Evolutionary conservation across 805 yeast genomes (phyloP).

Genomic region (Hanseniaspora jakobsenii): DNA sequence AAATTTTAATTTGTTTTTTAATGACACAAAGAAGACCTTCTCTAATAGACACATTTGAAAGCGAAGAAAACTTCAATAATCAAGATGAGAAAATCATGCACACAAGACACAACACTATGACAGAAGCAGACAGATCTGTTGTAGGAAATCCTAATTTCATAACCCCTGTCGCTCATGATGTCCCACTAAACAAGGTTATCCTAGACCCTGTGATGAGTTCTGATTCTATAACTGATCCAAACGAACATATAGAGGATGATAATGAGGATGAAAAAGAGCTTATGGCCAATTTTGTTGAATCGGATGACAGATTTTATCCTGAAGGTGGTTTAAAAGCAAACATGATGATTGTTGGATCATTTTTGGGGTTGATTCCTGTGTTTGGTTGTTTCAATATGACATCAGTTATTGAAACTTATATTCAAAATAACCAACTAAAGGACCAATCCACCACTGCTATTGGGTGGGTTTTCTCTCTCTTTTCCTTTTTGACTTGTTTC

Average conservation of each 20-base stretch:
- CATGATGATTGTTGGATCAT: conserved; percentile 45
- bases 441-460: conserved; percentile 36
- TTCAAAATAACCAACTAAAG: conserved; percentile 43
- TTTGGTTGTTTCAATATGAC: conserved; percentile 48
- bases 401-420: conserved; percentile 53
- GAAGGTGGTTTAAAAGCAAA: conserved; percentile 54
- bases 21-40: too few relatives aligned
- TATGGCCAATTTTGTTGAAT: conserved; percentile 18
- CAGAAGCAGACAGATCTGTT: conserved; percentile 3
- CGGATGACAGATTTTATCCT: conserved; percentile 32
- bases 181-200: conserved; percentile 6
- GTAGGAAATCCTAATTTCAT: conserved; percentile 9
- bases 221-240: background rate
- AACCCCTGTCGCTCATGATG: conserved; percentile 11
- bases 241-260: background rate
- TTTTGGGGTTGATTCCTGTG: conserved; percentile 41
- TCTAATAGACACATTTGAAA: too few relatives aligned
- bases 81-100: background rate
- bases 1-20: too few relatives aligned
- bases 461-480: conserved; percentile 56
- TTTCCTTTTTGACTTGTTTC: conserved; percentile 37
- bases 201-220: conserved; percentile 6
- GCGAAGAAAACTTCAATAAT: background rate
- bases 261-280: background rate
- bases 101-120: too few relatives aligned